Base-by-base conservation (phyloP, 352 stramenopile genomes). In the Thraustochytrium sp. region DNA sequence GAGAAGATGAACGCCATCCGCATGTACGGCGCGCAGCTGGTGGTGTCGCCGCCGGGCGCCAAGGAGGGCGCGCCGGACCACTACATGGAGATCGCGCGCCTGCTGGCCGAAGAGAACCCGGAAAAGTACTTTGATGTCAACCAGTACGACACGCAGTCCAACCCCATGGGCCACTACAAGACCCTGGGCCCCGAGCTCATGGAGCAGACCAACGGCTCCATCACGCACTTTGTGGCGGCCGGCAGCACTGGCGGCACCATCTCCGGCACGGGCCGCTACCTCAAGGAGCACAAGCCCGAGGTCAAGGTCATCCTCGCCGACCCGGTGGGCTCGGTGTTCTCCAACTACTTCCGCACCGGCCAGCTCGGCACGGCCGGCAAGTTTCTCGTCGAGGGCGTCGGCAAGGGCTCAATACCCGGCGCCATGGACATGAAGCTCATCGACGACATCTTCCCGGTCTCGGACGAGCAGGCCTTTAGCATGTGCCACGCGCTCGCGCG, bases 171-270 rank as follows among this genome's bases (percentile, higher is more conserved):
- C 34, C 85, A 87, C 54, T 86, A 77, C 34, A 89, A 95, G 86
- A 95, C 92, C 18, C 95, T 92, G 18, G 92, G 91, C 18, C 91
- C 91, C 1, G 92, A 96, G 82, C 89, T 96, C 74, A 95, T 92
- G 92, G 87, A 88, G 38, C 90, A 94, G 86, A 96, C 91, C n/a
- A 90, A 94, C 84, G 91, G 92, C 36, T 83, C 90, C 73, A 86
- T 96, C 2, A 92, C 94, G 86, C 91, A 92, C 86, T 95, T 96
- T 82, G 91, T 96, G n/a, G 90, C 90, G 46, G 92, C 91, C 46
- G 92, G 94, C 53, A 90, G 90, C 82, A 96, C 92, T 1, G 92
- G 92, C 72, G 92, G 92, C 40, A 96, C 92, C 64, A 89, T 96
- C 68, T 94, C 90, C 34, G 92, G 92, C 74, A 94, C 91, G 36